Percentiles rank a stretch among this genome's conserved stretches.
Evolutionary conservation across 2,329 filamentous ascomycete genomes (phyloP).

Genomic region (Pyrenochaeta sp.): DNA sequence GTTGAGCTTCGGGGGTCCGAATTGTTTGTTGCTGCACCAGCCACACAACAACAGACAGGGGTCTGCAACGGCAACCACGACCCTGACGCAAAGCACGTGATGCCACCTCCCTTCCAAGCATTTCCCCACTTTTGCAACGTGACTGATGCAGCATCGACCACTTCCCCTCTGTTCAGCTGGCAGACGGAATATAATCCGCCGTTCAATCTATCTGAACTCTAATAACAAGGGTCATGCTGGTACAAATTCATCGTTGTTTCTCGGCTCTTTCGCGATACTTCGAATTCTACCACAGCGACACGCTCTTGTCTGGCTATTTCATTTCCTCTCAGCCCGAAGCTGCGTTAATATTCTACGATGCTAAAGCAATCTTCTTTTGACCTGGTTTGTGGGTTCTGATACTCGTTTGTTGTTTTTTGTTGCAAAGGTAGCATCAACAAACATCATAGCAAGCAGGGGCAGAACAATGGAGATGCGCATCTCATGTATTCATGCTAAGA

Average conservation of each 20-base stretch:
- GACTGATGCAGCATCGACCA: constrained; percentile 6
- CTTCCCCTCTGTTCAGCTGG: not conserved
- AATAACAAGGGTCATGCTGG: not conserved
- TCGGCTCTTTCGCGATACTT: not conserved
- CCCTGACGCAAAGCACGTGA: constrained; percentile 28
- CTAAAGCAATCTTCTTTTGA: too few relatives aligned
- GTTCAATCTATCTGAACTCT: not conserved
- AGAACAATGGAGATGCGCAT: constrained; percentile 13
- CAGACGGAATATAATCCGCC: not conserved
- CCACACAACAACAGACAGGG: constrained; percentile 40
- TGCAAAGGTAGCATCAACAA: not conserved
- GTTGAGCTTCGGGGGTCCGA: constrained; percentile 19
- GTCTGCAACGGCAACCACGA: constrained; percentile 29
- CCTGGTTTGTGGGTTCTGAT: too few relatives aligned
- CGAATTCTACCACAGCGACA: too few relatives aligned
- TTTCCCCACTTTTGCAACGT: constrained; percentile 4
- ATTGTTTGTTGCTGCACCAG: constrained; percentile 31
- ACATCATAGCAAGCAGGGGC: not conserved
- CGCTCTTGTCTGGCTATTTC: too few relatives aligned
- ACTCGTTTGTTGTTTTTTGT: too few relatives aligned
- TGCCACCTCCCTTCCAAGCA: not conserved
- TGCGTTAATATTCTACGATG: too few relatives aligned
- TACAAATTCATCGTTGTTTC: not conserved
- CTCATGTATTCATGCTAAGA: constrained; percentile 10
- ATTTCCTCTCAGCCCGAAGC: too few relatives aligned